A percentile compares a stretch with the other conserved stretches of the same genome.
These are phyloP conservation scores for Monosporascus sp. DNA, from an alignment of 2,329 filamentous ascomycete species.

Conservation along the genomic window DNA sequence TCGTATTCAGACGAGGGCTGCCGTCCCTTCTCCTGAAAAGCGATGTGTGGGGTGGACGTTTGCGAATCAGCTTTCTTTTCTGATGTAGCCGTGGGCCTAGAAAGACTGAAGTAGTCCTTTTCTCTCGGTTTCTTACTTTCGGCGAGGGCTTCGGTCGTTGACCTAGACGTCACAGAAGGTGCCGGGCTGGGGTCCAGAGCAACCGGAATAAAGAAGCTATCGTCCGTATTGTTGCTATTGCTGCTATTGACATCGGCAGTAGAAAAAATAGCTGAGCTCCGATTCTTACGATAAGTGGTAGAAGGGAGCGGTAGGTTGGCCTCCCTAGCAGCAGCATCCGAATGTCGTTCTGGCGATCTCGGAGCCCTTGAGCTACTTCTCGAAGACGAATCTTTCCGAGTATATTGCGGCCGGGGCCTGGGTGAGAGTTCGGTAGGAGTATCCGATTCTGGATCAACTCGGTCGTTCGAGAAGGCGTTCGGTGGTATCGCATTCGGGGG, in stretches of 20 bases:
- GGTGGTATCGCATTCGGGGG: slow-evolving; percentile 68
- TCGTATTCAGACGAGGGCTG: slow-evolving; percentile 58
- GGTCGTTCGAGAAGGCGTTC: slow-evolving; percentile 56
- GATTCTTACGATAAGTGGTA: slow-evolving; percentile 72
- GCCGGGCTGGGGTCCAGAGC: slow-evolving; percentile 66
- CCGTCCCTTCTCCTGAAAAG: slow-evolving; percentile 80
- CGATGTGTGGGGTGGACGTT: slow-evolving; percentile 76
- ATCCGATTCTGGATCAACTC: slow-evolving; percentile 58
- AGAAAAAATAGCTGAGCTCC: slow-evolving; percentile 64
- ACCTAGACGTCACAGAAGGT: slow-evolving; percentile 49
- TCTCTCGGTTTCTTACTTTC: slow-evolving; percentile 45
- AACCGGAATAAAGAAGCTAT: slow-evolving; percentile 73
- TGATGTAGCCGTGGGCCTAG: slow-evolving; percentile 34
- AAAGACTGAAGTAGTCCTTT: slow-evolving; percentile 55
- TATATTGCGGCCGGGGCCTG: slow-evolving; percentile 48
- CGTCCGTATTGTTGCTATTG: slow-evolving; percentile 33
- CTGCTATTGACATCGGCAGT: slow-evolving; percentile 37
- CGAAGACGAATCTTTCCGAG: slow-evolving; percentile 50
- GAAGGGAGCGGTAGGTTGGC: slow-evolving; percentile 67
- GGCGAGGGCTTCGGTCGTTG: slow-evolving; percentile 42
- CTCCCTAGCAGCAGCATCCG: slow-evolving; percentile 38
- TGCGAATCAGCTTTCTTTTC: slow-evolving; percentile 47
- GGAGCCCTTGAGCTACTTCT: slow-evolving; percentile 48
- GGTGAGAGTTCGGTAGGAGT: slow-evolving; percentile 67
- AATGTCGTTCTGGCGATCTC: slow-evolving; percentile 49